A percentile compares a stretch with the other conserved stretches of the same genome.
Evolutionary conservation across 305 asterid genomes (phyloP).

Genomic region (Fraxinus sp.): DNA sequence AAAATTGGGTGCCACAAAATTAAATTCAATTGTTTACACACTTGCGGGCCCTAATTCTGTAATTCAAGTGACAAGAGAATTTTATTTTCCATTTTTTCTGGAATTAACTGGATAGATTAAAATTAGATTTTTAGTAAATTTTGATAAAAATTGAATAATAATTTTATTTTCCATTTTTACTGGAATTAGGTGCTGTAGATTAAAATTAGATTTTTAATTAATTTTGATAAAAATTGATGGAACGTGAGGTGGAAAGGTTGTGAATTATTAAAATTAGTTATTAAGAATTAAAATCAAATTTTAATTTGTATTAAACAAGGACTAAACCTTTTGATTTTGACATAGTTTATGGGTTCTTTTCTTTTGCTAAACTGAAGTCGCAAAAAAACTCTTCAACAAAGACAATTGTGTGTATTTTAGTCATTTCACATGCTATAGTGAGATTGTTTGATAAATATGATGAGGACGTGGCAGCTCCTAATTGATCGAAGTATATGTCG

Average conservation of each 20-base stretch:
- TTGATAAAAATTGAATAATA: not conserved
- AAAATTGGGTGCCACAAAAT: not conserved
- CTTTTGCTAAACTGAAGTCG: not conserved
- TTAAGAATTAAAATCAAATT: no score
- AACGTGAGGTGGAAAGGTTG: no score
- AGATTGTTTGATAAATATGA: no score
- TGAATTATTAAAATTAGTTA: no score
- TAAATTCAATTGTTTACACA: not conserved
- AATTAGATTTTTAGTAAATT: no score
- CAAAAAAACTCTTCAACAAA: no score
- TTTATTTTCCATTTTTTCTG: not conserved
- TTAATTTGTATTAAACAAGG: no score
- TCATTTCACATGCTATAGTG: not conserved
- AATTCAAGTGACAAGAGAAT: not conserved
- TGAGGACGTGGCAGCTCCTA: no score
- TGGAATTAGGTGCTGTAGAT: no score
- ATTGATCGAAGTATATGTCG: no score
- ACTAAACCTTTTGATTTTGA: not conserved
- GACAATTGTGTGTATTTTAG: not conserved
- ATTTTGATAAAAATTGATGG: no score
- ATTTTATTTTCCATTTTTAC: not conserved
- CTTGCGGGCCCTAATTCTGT: not conserved
- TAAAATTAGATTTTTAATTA: no score
- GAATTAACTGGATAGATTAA: not conserved
- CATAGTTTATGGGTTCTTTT: not conserved